phyloP scores from a whole-genome alignment of 305 asterid genomes.

The Fraxinus platypoda region DNA sequence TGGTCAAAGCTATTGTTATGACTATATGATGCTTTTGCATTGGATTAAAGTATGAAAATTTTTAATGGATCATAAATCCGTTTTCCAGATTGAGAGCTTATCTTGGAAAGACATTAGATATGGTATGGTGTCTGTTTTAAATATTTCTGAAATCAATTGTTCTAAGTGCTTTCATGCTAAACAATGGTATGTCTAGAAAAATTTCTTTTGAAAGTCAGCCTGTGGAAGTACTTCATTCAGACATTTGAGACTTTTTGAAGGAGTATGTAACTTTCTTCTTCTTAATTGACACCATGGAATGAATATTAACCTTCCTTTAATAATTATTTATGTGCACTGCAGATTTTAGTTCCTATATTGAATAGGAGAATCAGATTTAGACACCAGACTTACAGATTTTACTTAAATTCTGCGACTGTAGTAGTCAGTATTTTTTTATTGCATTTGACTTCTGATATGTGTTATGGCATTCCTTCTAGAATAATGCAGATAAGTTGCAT shows the following conservation, averaged over 20 bases:
- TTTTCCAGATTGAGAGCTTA: background rate
- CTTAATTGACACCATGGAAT: background rate
- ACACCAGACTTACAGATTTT: slow-evolving; percentile 1
- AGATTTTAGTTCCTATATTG: slow-evolving; percentile 6
- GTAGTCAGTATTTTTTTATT: background rate
- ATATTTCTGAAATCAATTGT: background rate
- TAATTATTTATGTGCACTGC: background rate
- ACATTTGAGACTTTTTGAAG: background rate
- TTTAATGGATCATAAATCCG: background rate
- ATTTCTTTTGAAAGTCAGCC: background rate
- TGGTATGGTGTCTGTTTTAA: background rate
- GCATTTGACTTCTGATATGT: slow-evolving; percentile 24
- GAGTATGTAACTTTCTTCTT: background rate
- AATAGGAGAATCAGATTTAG: background rate
- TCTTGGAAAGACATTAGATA: background rate
- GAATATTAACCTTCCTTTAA: background rate
- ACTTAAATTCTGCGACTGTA: slow-evolving; percentile 9
- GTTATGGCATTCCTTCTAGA: slow-evolving; percentile 41
- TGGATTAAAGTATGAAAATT: background rate
- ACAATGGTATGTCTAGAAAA: background rate
- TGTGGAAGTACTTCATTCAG: background rate
- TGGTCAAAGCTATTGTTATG: background rate
- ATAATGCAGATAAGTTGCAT: slow-evolving; percentile 54
- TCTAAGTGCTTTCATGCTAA: background rate
- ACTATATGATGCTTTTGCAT: background rate